Evolutionary conservation across 164 flowering plant genomes (phyloP).

Genomic region (Malania oleifera): DNA sequence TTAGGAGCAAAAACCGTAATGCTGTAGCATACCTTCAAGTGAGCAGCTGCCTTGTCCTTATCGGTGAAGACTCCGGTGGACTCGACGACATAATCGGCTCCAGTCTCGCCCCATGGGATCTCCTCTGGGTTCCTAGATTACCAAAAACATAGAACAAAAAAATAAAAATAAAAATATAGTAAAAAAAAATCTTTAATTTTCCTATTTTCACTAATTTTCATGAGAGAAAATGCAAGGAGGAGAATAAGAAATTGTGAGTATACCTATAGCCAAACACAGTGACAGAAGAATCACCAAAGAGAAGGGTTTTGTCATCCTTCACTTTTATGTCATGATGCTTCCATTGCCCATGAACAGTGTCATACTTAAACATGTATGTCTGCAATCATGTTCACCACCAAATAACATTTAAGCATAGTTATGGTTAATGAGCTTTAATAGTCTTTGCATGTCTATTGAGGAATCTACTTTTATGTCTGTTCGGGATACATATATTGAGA

Average conservation of each 20-base stretch:
- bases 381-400: not conserved
- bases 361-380: conserved; percentile 34
- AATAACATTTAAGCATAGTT: conserved; percentile 2
- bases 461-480: no score
- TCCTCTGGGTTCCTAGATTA: conserved; percentile 30
- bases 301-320: conserved; percentile 29
- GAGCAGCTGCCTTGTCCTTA: conserved; percentile 29
- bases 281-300: conserved; percentile 25
- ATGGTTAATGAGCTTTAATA: no score
- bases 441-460: no score
- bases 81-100: conserved; percentile 31
- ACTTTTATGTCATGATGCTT: conserved; percentile 27
- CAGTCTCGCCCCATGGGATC: conserved; percentile 31
- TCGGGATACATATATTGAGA: no score
- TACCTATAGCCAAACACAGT: conserved; percentile 23
- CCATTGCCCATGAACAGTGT: conserved; percentile 28
- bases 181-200: not conserved
- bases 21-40: conserved; percentile 18
- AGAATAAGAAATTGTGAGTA: not conserved
- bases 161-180: not conserved
- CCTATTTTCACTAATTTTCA: not conserved
- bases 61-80: conserved; percentile 34
- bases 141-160: not conserved
- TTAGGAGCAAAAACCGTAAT: no score
- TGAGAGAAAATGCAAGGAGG: not conserved